These are phyloP conservation scores for Apiotrichum brassicae DNA, from an alignment of 1,284 basidiomycete genomes.

Conservation along the genomic window DNA sequence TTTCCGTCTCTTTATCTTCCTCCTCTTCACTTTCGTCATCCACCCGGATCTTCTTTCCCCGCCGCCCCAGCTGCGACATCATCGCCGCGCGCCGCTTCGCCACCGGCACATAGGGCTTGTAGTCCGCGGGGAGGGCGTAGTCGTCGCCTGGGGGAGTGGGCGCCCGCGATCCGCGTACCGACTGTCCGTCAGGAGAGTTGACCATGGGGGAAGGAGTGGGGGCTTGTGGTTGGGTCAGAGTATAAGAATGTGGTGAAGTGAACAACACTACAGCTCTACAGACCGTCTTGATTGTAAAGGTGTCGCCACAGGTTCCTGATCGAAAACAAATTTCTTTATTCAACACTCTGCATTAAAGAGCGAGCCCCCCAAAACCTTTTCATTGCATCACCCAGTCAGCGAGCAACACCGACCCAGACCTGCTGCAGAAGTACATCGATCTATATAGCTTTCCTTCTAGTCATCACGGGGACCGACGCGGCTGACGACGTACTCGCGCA, in stretches of 20 bases:
- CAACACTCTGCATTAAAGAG: too few species aligned
- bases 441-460: constrained; percentile 9
- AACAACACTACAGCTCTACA: too few species aligned
- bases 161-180: not conserved
- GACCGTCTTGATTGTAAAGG: too few species aligned
- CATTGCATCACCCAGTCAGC: too few species aligned
- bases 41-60: not conserved
- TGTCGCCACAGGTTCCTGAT: too few species aligned
- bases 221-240: not conserved
- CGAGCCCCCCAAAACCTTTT: too few species aligned
- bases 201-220: not conserved
- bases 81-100: constrained; percentile 33
- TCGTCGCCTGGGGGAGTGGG: constrained; percentile 42
- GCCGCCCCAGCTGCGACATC: constrained; percentile 51
- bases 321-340: too few species aligned
- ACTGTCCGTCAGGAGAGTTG: not conserved
- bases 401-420: too few species aligned
- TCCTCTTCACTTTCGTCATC: constrained; percentile 9
- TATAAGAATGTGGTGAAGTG: too few species aligned
- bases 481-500: constrained; percentile 59
- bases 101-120: constrained; percentile 17
- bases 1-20: constrained; percentile 8
- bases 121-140: constrained; percentile 25
- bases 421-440: too few species aligned
- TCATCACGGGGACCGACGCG: constrained; percentile 41